Base-by-base conservation (phyloP, 2,329 filamentous ascomycete genomes). In the Penicillium occitanis region DNA sequence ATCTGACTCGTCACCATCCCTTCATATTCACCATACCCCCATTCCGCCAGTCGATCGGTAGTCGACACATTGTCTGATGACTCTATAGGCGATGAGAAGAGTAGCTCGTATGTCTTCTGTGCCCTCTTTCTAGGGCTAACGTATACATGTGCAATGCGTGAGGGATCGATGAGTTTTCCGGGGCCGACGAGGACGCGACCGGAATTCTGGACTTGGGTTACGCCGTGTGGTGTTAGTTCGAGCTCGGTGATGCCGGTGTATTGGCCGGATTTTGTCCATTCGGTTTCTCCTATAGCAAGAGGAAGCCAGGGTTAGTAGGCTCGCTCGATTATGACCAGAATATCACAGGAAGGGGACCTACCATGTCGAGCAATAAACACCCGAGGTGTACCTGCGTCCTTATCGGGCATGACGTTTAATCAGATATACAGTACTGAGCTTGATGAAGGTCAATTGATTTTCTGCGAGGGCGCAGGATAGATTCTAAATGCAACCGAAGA, bases 21-120 rank as follows among this genome's bases (percentile, higher is more conserved):
- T 73, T 89, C 87, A 72, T 89, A 89, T 67, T 83, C 77, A 55
- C 87, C 87, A 74, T 89, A 89, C 67, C 86, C 83, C 87, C 87
- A 89, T 73, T 89, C 87, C 1, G 82, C 77, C 51, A 89, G 77
- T 2, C 77, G 75, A 65, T 85, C 82, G 1, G 84, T 87, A 40
- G 84, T 73, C 65, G 82, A 75, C 30, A 87, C 77, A 48, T 79
- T 78, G 37, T 68, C 61, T 5, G 44, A 37, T 11, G 58, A 25
- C 33, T 59, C 53, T 25, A 63, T n/a, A 30, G 40, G 33, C 50
- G 64, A 17, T 40, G 53, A 59, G 40, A 82, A 78, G 0, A 83
- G 74, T 53, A 85, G 71, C 58, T 84, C 75, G 60, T 83, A 83
- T 1, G 85, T 87, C 70, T 77, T 76, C 59, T 72, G 73, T 0